A percentile compares a stretch with the other conserved stretches of the same genome.
These are phyloP conservation scores for Phialemonium atrogriseum DNA, from an alignment of 2,329 filamentous ascomycete species.

Conservation along the genomic window DNA sequence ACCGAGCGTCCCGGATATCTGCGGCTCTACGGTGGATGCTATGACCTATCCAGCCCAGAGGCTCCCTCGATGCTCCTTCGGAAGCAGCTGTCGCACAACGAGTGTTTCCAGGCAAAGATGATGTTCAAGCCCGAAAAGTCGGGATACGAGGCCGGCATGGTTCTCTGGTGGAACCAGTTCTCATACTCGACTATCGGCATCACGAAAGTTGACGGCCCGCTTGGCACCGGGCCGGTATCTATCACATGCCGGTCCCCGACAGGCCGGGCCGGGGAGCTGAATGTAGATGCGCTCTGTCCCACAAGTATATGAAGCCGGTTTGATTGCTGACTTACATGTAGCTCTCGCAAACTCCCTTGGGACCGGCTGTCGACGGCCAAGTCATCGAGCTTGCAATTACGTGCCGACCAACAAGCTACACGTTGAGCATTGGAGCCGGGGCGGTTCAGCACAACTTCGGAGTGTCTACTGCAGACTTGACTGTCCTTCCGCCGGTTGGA, in stretches of 20 bases:
- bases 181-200: constrained; percentile 25
- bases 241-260: constrained; percentile 13
- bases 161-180: constrained; percentile 45
- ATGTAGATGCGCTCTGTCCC: constrained; percentile 6
- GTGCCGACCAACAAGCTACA: constrained; percentile 11
- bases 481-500: constrained; percentile 19
- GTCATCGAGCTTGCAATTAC: constrained; percentile 11
- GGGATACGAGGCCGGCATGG: constrained; percentile 42
- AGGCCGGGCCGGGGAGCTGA: constrained; percentile 12
- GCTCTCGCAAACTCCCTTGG: background rate
- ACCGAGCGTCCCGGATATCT: constrained; percentile 32
- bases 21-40: constrained; percentile 43
- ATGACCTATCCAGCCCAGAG: constrained; percentile 38
- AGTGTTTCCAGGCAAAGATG: constrained; percentile 33
- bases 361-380: too few species aligned
- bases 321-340: background rate
- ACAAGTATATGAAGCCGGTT: too few species aligned
- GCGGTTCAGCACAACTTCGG: constrained; percentile 1
- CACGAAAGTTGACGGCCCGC: constrained; percentile 12
- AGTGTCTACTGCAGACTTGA: constrained; percentile 14
- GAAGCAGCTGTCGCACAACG: constrained; percentile 39
- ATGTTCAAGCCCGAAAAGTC: constrained; percentile 33
- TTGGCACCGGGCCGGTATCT: constrained; percentile 5
- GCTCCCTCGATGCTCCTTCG: constrained; percentile 43
- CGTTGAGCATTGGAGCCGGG: constrained; percentile 8